Evolutionary conservation across 352 stramenopile species (phyloP).

Genomic region (Plasmopara muralis): DNA sequence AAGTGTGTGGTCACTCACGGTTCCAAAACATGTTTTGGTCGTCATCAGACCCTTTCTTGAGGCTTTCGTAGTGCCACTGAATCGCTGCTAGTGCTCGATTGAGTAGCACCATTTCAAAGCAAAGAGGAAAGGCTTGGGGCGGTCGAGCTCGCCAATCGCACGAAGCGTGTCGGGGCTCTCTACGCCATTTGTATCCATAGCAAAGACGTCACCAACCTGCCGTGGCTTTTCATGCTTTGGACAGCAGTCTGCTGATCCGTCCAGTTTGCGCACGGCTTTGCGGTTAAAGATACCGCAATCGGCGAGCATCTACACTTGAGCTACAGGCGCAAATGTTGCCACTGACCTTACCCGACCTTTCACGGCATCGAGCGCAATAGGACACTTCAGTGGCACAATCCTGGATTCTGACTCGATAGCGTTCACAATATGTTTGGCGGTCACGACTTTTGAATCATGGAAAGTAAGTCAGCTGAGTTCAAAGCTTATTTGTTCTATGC

Average conservation of each 20-base stretch:
- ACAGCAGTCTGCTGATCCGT: conserved; percentile 20
- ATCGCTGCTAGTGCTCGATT: too few relatives aligned
- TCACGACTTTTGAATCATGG: background rate
- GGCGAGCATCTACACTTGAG: conserved; percentile 1
- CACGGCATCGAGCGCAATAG: conserved; percentile 10
- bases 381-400: conserved; percentile 3
- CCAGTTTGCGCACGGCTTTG: conserved; percentile 12
- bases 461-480: conserved; percentile 1
- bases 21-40: too few relatives aligned
- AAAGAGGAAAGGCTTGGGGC: too few relatives aligned
- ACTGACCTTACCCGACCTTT: conserved; percentile 9
- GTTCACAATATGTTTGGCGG: conserved; percentile 4
- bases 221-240: background rate
- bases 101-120: too few relatives aligned
- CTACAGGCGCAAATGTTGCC: conserved; percentile 1
- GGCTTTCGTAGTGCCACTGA: too few relatives aligned
- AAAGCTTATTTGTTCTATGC: conserved; percentile 6
- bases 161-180: too few relatives aligned
- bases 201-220: too few relatives aligned
- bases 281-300: conserved; percentile 10
- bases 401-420: conserved; percentile 23
- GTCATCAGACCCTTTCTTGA: too few relatives aligned
- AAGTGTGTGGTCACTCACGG: too few relatives aligned
- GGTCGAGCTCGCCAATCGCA: too few relatives aligned
- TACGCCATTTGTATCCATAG: too few relatives aligned